Evolutionary conservation across 306 rosid species (phyloP).

Genomic region (Carpinus viminea): DNA sequence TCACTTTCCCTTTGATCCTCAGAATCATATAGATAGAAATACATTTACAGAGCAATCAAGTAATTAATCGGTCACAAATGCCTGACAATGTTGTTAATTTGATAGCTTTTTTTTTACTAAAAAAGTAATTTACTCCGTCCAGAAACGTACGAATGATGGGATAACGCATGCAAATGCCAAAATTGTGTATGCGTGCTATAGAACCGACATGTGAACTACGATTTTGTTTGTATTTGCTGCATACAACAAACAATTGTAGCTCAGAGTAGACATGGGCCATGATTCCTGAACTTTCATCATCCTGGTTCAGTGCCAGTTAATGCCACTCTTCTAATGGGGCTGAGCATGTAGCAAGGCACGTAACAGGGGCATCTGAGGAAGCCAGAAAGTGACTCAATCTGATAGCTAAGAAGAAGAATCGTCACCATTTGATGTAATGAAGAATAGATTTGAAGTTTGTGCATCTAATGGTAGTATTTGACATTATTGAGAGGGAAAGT

Average conservation of each 20-base stretch:
- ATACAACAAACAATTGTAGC: slow-evolving; percentile 7
- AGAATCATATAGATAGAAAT: not conserved
- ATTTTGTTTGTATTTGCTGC: slow-evolving; percentile 23
- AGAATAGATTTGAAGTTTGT: too few species aligned
- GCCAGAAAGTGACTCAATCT: not conserved
- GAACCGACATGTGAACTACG: slow-evolving; percentile 36
- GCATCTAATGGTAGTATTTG: too few species aligned
- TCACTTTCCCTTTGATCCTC: not conserved
- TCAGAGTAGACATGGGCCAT: not conserved
- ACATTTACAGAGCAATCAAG: not conserved
- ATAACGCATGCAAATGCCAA: not conserved
- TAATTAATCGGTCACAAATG: too few species aligned
- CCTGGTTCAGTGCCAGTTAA: not conserved
- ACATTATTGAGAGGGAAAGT: too few species aligned
- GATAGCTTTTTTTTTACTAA: too few species aligned
- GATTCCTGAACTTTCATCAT: too few species aligned
- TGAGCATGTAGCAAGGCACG: not conserved
- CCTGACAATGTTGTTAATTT: too few species aligned
- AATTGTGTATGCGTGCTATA: not conserved
- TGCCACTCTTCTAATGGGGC: not conserved
- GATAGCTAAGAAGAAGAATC: too few species aligned
- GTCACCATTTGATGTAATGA: too few species aligned
- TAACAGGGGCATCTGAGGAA: not conserved
- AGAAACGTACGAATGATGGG: slow-evolving; percentile 8
- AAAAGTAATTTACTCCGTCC: not conserved